These are phyloP conservation scores for Orbilia brochopaga DNA, from an alignment of 2,329 filamentous ascomycete genomes.

Conservation along the genomic window DNA sequence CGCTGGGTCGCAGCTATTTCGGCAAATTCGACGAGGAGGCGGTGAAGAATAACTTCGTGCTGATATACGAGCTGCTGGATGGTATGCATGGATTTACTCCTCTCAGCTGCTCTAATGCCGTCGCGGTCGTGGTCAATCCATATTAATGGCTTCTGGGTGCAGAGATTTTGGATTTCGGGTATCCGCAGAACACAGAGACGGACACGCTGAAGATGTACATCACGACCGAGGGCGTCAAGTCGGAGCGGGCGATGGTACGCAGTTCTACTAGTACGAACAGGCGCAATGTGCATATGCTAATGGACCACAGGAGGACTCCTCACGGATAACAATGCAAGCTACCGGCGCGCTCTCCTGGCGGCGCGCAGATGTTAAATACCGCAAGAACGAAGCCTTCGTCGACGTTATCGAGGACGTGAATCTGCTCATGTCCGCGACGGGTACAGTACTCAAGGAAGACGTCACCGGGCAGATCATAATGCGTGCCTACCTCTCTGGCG, in stretches of 20 bases:
- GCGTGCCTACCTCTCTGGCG: conserved; percentile 95
- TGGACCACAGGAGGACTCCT: conserved; percentile 71
- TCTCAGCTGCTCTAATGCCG: conserved; percentile 10
- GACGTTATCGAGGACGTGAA: conserved; percentile 99
- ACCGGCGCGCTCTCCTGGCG: conserved; percentile 97
- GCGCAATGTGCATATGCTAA: conserved; percentile 30
- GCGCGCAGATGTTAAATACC: conserved; percentile 95
- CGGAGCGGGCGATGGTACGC: conserved; percentile 70
- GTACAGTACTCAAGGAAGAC: conserved; percentile 90
- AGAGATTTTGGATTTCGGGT: conserved; percentile 99
- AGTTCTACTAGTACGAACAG: neutral
- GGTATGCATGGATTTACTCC: conserved; percentile 64
- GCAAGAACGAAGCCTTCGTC: conserved; percentile 99
- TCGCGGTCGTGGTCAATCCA: neutral
- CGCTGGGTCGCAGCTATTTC: conserved; percentile 93
- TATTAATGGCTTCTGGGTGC: conserved; percentile 26
- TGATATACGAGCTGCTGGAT: conserved; percentile 96
- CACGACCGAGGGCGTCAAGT: conserved; percentile 97
- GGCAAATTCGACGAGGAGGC: conserved; percentile 99
- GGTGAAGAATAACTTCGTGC: conserved; percentile 99
- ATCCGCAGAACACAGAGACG: conserved; percentile 97
- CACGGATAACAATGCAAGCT: conserved; percentile 97
- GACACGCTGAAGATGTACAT: conserved; percentile 99
- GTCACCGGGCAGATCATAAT: conserved; percentile 98
- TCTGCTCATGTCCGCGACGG: conserved; percentile 93